A percentile compares a stretch with the other conserved stretches of the same genome.
phyloP scores from a whole-genome alignment of 2,329 filamentous ascomycete genomes.

The Colletotrichum ledebouriae region DNA sequence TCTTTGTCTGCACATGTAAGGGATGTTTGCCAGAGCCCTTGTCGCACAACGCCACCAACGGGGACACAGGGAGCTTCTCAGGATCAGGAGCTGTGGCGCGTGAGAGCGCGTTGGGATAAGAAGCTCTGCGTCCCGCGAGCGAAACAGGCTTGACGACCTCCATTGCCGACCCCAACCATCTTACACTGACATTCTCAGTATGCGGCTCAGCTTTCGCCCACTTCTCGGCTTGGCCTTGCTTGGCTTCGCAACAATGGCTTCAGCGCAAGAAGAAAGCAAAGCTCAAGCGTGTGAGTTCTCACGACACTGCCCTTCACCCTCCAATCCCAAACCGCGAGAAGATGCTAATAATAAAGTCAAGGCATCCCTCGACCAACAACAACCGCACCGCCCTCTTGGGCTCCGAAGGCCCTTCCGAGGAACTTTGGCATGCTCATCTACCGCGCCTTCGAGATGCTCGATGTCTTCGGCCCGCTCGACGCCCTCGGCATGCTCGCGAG shows the following conservation, averaged over 20 bases:
- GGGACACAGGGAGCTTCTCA: neutral
- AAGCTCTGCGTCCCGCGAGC: neutral
- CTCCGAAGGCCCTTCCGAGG: neutral
- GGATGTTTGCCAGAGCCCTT: neutral
- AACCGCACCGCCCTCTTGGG: neutral
- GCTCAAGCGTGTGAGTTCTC: conserved; percentile 16
- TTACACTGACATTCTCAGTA: neutral
- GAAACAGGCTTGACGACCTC: neutral
- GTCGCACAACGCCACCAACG: neutral
- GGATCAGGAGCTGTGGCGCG: neutral
- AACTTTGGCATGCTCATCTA: conserved; percentile 60
- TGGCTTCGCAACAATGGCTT: neutral
- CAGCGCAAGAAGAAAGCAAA: conserved; percentile 10
- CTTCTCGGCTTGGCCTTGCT: neutral
- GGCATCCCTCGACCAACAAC: conserved; percentile 21
- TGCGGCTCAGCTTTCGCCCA: neutral
- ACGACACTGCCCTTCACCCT: neutral
- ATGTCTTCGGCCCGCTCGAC: conserved; percentile 62
- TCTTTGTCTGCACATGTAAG: conserved; percentile 4
- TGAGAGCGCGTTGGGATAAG: conserved; percentile 12
- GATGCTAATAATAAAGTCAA: neutral
- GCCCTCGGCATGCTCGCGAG: conserved; percentile 47
- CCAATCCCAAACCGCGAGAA: neutral
- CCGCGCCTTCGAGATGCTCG: conserved; percentile 59
- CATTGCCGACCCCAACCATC: neutral